Evolutionary conservation across 345 rosid genomes (phyloP).

Genomic region (Mallotus nudiflorus): DNA sequence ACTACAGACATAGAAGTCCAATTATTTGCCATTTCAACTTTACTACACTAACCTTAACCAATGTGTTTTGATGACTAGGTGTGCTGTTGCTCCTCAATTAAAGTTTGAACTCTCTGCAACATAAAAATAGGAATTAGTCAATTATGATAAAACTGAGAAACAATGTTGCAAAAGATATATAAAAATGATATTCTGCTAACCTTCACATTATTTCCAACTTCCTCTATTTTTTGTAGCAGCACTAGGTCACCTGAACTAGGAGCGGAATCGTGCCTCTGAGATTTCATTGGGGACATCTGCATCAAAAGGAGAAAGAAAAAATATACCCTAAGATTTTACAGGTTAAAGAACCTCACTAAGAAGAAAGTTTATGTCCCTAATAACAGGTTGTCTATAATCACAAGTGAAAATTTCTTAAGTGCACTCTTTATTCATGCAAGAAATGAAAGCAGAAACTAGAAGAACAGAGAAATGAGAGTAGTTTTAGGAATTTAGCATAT

Average conservation of each 20-base stretch:
- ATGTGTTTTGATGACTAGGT: slow-evolving; percentile 37
- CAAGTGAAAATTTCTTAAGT: background rate
- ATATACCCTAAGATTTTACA: background rate
- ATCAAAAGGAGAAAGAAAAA: slow-evolving; percentile 4
- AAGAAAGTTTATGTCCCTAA: background rate
- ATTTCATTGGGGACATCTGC: slow-evolving; percentile 54
- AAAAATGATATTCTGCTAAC: slow-evolving; percentile 26
- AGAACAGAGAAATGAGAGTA: background rate
- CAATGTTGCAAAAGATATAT: background rate
- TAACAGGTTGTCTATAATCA: background rate
- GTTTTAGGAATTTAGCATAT: background rate
- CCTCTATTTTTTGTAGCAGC: slow-evolving; percentile 60
- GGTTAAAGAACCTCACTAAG: slow-evolving; percentile 3
- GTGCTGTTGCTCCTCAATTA: slow-evolving; percentile 47
- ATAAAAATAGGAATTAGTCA: background rate
- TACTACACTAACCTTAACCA: slow-evolving; percentile 34
- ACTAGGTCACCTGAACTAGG: slow-evolving; percentile 40
- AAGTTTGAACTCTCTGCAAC: slow-evolving; percentile 61
- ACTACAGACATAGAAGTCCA: background rate
- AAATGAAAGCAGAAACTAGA: background rate
- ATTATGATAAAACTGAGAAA: slow-evolving; percentile 8
- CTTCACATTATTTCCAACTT: slow-evolving; percentile 64
- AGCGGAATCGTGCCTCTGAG: slow-evolving; percentile 34
- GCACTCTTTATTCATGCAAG: background rate
- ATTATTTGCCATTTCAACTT: background rate